A percentile compares a stretch with the other conserved stretches of the same genome.
phyloP scores from a whole-genome alignment of 306 rosid species.

The Gillenia trifoliata region DNA sequence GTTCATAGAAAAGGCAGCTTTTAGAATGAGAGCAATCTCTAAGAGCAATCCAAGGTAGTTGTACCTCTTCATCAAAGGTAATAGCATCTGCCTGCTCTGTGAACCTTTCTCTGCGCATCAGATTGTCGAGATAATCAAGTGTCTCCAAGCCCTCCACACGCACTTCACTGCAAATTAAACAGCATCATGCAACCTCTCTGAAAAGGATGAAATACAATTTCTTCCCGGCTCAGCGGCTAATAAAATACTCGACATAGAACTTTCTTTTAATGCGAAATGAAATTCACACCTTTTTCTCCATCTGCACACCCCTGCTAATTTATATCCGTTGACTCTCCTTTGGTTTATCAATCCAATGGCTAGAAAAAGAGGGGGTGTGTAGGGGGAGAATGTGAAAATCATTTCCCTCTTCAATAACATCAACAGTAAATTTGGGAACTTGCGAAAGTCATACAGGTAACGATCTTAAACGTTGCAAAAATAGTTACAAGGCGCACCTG shows the following conservation, averaged over 20 bases:
- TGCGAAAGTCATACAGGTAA: neutral
- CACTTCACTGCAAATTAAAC: constrained; percentile 60
- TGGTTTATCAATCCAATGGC: too few species aligned
- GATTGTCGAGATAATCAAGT: constrained; percentile 67
- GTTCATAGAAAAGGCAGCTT: neutral
- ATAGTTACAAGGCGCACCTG: constrained; percentile 38
- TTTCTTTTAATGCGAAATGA: neutral
- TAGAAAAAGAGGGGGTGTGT: too few species aligned
- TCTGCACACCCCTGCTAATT: too few species aligned
- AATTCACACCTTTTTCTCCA: too few species aligned
- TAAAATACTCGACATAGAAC: neutral
- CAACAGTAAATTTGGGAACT: neutral
- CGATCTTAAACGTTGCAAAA: neutral
- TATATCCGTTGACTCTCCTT: too few species aligned
- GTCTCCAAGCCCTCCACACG: constrained; percentile 84
- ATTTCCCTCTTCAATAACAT: neutral
- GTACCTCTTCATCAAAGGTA: constrained; percentile 73
- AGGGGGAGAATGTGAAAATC: too few species aligned
- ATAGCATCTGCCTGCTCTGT: constrained; percentile 87
- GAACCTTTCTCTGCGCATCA: constrained; percentile 46
- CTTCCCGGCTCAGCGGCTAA: constrained; percentile 9
- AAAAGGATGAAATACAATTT: constrained; percentile 7
- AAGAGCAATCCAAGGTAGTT: neutral
- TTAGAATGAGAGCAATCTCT: neutral
- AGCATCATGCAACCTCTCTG: constrained; percentile 23